A percentile compares a stretch with the other conserved stretches of the same genome.
Conservation (phyloP, 78 protist genomes). For the Polysphondylium violaceum region DNA sequence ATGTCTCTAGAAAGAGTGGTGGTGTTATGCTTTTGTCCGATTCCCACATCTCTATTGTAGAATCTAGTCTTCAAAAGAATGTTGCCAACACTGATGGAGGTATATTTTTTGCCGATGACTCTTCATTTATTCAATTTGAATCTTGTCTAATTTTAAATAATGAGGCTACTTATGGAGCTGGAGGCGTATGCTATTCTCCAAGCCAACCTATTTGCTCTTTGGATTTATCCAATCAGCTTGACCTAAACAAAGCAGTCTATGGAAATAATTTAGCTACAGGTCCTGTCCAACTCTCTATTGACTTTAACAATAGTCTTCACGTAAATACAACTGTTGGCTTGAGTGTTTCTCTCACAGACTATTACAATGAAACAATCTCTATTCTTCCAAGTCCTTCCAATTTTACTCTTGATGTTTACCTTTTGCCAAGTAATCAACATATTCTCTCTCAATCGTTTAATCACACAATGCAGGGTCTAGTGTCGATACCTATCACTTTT, state of each 20-base stretch:
- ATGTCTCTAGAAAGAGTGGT: neutral
- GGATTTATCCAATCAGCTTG: neutral
- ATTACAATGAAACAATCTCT: constrained; percentile 4
- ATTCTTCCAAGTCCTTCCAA: neutral
- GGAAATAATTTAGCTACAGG: constrained; percentile 9
- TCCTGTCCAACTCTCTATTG: neutral
- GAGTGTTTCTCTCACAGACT: neutral
- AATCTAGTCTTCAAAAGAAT: too few species aligned
- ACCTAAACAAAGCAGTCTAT: neutral
- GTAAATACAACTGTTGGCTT: constrained; percentile 5
- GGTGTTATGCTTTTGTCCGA: neutral
- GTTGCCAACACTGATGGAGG: neutral
- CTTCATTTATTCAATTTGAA: neutral
- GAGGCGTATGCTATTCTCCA: constrained; percentile 43
- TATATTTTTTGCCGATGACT: neutral
- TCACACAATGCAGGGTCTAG: neutral
- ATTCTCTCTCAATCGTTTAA: neutral
- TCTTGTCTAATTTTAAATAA: neutral
- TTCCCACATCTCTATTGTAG: too few species aligned
- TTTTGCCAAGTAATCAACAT: constrained; percentile 6
- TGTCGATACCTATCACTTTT: too few species aligned
- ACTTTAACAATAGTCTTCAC: constrained; percentile 1
- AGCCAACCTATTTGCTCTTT: neutral
- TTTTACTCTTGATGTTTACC: neutral
- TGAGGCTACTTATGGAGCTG: constrained; percentile 13